These are phyloP conservation scores for Alloteropsis semialata DNA, from an alignment of 176 grass and related monocot genomes.

Conservation along the genomic window DNA sequence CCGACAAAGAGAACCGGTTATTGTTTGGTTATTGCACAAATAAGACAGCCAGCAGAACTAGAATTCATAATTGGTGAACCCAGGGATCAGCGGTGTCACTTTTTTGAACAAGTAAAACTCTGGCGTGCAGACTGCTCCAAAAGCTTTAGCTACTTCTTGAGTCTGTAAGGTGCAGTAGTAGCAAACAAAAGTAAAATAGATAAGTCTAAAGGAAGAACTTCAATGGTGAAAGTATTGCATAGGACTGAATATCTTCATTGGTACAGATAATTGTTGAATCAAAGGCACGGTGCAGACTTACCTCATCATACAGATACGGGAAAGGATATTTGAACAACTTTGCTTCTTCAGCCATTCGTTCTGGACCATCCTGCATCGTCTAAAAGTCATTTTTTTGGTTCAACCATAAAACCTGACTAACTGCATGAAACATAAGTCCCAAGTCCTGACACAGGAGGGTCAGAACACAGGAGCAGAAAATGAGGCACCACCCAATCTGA, in stretches of 20 bases:
- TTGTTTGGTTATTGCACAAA: not conserved
- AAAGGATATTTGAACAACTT: constrained; percentile 82
- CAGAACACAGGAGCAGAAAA: not conserved
- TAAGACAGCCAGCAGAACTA: not conserved
- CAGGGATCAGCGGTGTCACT: constrained; percentile 22
- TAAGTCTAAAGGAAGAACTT: not conserved
- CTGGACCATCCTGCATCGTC: constrained; percentile 71
- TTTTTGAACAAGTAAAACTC: constrained; percentile 97
- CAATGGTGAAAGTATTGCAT: not conserved
- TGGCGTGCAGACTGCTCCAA: constrained; percentile 86
- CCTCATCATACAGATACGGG: constrained; percentile 89
- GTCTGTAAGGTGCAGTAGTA: constrained; percentile 36
- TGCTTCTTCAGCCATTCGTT: constrained; percentile 74
- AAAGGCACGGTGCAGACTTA: not conserved
- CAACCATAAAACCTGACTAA: not conserved
- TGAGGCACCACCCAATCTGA: not conserved
- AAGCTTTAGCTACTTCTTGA: constrained; percentile 85
- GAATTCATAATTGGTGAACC: not conserved
- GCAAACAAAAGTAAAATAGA: not conserved
- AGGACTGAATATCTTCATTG: not conserved
- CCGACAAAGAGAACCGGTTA: not conserved
- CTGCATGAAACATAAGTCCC: not conserved
- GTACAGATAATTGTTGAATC: not conserved
- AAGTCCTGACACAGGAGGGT: not conserved
- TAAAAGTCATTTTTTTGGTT: not conserved